Evolutionary conservation across 192 early-diverging fungal species (phyloP).

Genomic region (Chytriomyces sp.): DNA sequence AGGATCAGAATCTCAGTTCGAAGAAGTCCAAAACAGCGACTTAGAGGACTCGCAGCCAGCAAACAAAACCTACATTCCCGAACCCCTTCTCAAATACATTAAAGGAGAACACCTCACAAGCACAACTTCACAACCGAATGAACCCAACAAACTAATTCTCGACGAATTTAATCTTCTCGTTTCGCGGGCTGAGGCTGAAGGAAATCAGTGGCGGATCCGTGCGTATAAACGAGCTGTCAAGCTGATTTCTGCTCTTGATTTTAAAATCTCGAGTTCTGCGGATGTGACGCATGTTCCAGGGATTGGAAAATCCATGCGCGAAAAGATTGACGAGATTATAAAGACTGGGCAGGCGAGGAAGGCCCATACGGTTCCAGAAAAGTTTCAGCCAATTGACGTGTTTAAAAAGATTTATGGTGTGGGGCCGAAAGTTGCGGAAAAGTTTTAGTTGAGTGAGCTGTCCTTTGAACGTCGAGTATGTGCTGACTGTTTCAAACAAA

Average conservation of each 20-base stretch:
- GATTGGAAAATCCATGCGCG: constrained; percentile 50
- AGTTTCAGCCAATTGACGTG: constrained; percentile 33
- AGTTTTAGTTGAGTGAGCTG: constrained; percentile 19
- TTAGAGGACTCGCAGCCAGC: background rate
- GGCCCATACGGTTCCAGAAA: constrained; percentile 43
- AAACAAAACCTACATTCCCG: background rate
- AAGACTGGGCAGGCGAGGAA: constrained; percentile 47
- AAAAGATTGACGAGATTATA: constrained; percentile 50
- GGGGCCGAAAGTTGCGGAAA: constrained; percentile 25
- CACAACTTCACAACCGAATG: background rate
- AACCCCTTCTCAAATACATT: constrained; percentile 8
- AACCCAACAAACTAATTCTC: constrained; percentile 26
- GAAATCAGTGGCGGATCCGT: constrained; percentile 48
- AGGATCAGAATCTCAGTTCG: background rate
- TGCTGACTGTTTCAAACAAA: background rate
- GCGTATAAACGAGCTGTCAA: constrained; percentile 49
- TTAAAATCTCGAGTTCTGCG: constrained; percentile 36
- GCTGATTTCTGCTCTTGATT: constrained; percentile 42
- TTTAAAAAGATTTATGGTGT: constrained; percentile 56
- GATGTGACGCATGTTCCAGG: constrained; percentile 47
- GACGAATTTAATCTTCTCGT: constrained; percentile 34
- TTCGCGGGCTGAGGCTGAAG: constrained; percentile 50
- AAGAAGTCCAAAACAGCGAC: background rate
- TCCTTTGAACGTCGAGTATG: background rate
- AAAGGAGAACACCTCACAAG: background rate